phyloP scores from a whole-genome alignment of 805 yeast genomes.

The Tetrapisispora namnaoensis region DNA sequence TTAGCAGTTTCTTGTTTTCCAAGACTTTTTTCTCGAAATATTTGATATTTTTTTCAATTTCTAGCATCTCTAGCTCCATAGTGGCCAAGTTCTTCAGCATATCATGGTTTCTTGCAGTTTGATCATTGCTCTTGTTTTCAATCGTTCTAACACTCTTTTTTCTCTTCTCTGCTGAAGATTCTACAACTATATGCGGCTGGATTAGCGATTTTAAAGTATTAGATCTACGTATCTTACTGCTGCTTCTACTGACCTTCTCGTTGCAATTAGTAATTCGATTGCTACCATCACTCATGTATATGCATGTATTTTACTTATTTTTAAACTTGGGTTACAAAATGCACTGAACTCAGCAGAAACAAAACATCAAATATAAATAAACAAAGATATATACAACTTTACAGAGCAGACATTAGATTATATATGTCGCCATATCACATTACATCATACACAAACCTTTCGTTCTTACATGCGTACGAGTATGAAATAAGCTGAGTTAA shows the following conservation, averaged over 20 bases:
- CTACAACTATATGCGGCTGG: constrained; percentile 11
- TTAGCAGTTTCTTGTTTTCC: constrained; percentile 41
- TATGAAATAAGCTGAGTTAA: too few relatives aligned
- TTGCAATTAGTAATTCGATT: neutral
- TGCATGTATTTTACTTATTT: neutral
- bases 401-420: too few relatives aligned
- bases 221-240: constrained; percentile 4
- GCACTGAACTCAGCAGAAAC: too few relatives aligned
- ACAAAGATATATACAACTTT: too few relatives aligned
- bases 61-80: constrained; percentile 60
- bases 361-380: too few relatives aligned
- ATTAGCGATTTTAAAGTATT: constrained; percentile 17
- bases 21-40: constrained; percentile 38
- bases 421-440: too few relatives aligned
- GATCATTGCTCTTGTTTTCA: neutral
- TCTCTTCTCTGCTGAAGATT: neutral
- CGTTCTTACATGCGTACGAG: too few relatives aligned
- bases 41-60: constrained; percentile 46
- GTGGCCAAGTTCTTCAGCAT: constrained; percentile 52
- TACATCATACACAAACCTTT: too few relatives aligned
- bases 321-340: too few relatives aligned
- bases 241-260: neutral
- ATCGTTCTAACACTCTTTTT: constrained; percentile 1
- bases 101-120: constrained; percentile 35
- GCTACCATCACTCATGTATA: neutral